phyloP scores from a whole-genome alignment of 352 stramenopile genomes.

The Halophytophthora polymorphica region DNA sequence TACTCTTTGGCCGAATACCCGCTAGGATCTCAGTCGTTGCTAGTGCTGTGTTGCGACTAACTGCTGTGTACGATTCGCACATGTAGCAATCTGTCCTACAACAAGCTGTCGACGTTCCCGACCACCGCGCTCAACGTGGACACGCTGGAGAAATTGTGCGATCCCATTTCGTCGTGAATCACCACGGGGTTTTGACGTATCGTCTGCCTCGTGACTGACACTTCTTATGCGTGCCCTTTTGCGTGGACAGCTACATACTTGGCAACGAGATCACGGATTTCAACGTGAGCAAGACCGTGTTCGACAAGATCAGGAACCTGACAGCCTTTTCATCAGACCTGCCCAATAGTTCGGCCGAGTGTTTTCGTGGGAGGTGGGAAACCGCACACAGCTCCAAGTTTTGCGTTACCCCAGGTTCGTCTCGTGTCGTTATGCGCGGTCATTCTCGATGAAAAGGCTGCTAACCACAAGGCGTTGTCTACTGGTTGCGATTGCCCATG shows the following conservation, averaged over 20 bases:
- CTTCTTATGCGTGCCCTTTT: background rate
- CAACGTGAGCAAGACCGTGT: conserved; percentile 18
- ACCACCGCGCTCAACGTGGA: conserved; percentile 21
- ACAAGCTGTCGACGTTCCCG: conserved; percentile 27
- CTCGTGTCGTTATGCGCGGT: background rate
- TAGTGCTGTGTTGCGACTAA: background rate
- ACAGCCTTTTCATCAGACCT: conserved; percentile 22
- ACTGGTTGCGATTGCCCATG: background rate
- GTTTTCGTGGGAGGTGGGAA: conserved; percentile 20
- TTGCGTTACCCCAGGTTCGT: conserved; percentile 26
- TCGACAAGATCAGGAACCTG: conserved; percentile 17
- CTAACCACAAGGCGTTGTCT: background rate
- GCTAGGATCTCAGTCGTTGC: background rate
- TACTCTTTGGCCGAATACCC: background rate
- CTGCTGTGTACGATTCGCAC: background rate
- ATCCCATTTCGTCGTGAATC: background rate
- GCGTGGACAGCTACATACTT: conserved; percentile 20
- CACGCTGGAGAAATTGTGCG: conserved; percentile 24
- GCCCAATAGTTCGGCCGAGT: conserved; percentile 5
- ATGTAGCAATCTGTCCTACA: conserved; percentile 33
- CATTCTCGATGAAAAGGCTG: background rate
- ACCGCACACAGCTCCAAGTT: conserved; percentile 19
- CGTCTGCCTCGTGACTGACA: background rate
- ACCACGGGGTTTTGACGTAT: background rate
- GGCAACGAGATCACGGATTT: conserved; percentile 27